These are phyloP conservation scores for Pyrrhoderma noxium DNA, from an alignment of 1,284 basidiomycete species.

Conservation along the genomic window DNA sequence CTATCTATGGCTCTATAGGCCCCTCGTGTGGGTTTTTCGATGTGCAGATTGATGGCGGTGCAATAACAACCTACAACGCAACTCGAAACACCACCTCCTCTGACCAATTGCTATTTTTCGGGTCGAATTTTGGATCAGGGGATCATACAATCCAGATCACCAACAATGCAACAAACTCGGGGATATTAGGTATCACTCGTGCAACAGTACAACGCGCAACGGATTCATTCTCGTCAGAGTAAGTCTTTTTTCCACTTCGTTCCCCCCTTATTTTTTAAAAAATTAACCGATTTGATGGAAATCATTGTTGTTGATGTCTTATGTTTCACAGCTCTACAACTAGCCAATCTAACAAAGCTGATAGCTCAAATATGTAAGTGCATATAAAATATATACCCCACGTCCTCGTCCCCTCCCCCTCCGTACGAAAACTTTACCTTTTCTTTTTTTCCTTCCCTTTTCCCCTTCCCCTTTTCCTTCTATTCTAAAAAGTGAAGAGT, in stretches of 20 bases:
- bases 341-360: too few relatives aligned
- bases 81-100: slow-evolving; percentile 28
- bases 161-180: slow-evolving; percentile 1
- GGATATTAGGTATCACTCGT: slow-evolving; percentile 8
- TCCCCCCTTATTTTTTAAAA: too few relatives aligned
- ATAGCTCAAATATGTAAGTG: too few relatives aligned
- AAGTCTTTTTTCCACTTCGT: background rate
- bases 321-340: too few relatives aligned
- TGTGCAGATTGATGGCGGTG: slow-evolving; percentile 30
- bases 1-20: slow-evolving; percentile 35
- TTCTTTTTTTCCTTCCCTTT: too few relatives aligned
- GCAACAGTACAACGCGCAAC: background rate
- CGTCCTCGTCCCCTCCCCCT: too few relatives aligned
- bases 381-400: too few relatives aligned
- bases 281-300: too few relatives aligned
- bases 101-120: slow-evolving; percentile 33
- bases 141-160: slow-evolving; percentile 12
- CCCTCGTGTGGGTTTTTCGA: slow-evolving; percentile 30
- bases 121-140: slow-evolving; percentile 25
- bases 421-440: too few relatives aligned
- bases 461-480: background rate
- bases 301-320: too few relatives aligned
- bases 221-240: background rate
- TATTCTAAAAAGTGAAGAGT: background rate
- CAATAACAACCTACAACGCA: slow-evolving; percentile 26